Evolutionary conservation across 1,284 basidiomycete genomes (phyloP).

Genomic region (Irpex sp.): DNA sequence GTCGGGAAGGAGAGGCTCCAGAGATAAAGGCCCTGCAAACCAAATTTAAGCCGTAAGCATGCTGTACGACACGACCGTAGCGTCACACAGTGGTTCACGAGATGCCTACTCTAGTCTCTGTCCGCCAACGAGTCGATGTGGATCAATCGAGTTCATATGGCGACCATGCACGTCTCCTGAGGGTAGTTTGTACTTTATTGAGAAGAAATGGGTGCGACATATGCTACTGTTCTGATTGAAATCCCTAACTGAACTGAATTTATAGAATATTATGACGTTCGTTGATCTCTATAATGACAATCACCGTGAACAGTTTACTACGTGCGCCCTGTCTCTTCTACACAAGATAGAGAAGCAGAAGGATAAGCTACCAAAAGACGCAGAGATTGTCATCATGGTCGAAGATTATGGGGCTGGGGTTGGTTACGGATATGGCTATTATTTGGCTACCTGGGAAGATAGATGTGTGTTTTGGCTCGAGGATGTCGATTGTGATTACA

Average conservation of each 20-base stretch:
- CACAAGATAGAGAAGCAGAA: not conserved
- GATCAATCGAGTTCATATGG: not conserved
- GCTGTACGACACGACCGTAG: not conserved
- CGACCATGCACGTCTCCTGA: conserved; percentile 1
- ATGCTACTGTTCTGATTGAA: not conserved
- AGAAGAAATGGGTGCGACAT: not conserved
- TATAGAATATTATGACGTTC: not conserved
- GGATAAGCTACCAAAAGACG: not conserved
- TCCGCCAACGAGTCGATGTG: no score
- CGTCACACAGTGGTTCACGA: not conserved
- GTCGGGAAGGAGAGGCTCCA: not conserved
- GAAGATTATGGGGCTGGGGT: conserved; percentile 5
- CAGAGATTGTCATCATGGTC: conserved; percentile 9
- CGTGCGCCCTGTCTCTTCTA: not conserved
- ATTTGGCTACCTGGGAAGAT: conserved; percentile 6
- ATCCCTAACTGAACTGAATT: not conserved
- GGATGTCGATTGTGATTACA: conserved; percentile 1
- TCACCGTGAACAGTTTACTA: not conserved
- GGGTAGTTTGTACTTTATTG: conserved; percentile 5
- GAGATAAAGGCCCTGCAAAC: not conserved
- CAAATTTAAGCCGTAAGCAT: not conserved
- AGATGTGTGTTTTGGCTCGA: conserved; percentile 12
- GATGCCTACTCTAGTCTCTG: not conserved
- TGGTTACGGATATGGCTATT: conserved; percentile 6
- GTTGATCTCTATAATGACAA: not conserved